These are phyloP conservation scores for Amylocystis lapponica DNA, from an alignment of 768 basidiomycete species.

Conservation along the genomic window DNA sequence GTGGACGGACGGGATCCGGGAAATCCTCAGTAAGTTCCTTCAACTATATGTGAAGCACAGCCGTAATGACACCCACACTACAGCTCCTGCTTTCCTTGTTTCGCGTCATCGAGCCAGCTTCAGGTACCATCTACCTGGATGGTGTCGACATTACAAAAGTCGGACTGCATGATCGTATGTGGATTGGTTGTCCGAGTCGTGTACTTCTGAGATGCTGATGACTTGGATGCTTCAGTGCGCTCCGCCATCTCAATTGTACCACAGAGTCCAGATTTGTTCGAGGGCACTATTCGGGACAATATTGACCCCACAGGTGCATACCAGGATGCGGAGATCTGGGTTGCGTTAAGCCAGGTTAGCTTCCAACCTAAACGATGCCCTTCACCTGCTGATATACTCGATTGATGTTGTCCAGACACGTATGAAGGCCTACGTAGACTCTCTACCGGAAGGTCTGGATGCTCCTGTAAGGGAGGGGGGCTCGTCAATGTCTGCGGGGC, in stretches of 20 bases:
- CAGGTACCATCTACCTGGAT: conserved; percentile 68
- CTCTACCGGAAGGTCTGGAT: conserved; percentile 62
- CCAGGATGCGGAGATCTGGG: conserved; percentile 82
- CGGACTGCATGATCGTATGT: conserved; percentile 66
- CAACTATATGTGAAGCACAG: neutral
- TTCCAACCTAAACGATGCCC: conserved; percentile 1
- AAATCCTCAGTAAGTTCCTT: conserved; percentile 62
- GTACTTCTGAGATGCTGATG: neutral
- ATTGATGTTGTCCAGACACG: conserved; percentile 40
- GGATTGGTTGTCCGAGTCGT: neutral
- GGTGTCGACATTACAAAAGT: conserved; percentile 71
- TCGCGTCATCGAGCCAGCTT: conserved; percentile 67
- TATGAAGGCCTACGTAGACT: conserved; percentile 64
- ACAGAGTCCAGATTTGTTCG: conserved; percentile 54
- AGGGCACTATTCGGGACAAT: conserved; percentile 59
- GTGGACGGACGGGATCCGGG: conserved; percentile 77
- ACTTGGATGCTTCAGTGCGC: conserved; percentile 44
- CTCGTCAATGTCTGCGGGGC: conserved; percentile 77
- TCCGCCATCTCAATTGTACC: conserved; percentile 83
- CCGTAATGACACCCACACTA: neutral
- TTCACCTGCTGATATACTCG: neutral
- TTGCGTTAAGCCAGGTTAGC: conserved; percentile 65
- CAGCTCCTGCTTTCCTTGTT: conserved; percentile 68
- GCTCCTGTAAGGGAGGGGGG: conserved; percentile 74
- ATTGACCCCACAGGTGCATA: conserved; percentile 80